Evolutionary conservation across 164 flowering plant species (phyloP), one percentile per base, ranked within the genome.

Genomic region (Annona cherimola): DNA sequence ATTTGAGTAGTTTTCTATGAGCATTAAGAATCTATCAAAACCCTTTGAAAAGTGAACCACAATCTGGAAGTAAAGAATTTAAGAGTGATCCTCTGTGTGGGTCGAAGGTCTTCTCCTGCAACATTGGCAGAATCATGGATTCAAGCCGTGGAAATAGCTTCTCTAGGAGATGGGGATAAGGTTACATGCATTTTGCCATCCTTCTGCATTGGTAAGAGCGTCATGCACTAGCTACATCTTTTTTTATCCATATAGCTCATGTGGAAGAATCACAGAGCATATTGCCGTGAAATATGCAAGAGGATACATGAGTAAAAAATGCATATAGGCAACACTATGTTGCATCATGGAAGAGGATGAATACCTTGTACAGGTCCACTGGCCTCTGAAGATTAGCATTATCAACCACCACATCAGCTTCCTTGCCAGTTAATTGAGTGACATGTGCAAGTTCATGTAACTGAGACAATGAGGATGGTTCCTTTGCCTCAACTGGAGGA

Each of bases 311-410:
- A 40, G 40, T 4, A 63, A 26, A 11, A 64, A 14, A 19, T n/a
- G 9, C 45, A 64, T 41, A 5, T 66, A 42, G 5, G 39, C 6
- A 70, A 39, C 12, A 2, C 40, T 18, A 39, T 35, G 66, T 55
- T 6, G 43, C 43, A 70, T 4, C 41, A 54, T 26, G n/a, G 45
- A 44, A 60, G 69, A 61, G 0, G 26, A 54, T 70, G 3, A 5
- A 64, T 81, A 93, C 98, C 93, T 96, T 96, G 74, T 96, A 96
- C 12, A 96, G 87, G 76, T 96, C 99, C 73, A 96, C 98, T 39
- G 97, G 99, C 80, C 97, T 88, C 80, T 92, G 94, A 61, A 92
- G 84, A 82, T 81, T 86, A 67, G 80, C 84, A 75, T 77, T 85
- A 66, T 77, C 83, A 20, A 79, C 71, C 20, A 84, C 81, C 71